Base-by-base conservation (phyloP, 108 stramenopile species). In the Skeletonema tropicum region DNA sequence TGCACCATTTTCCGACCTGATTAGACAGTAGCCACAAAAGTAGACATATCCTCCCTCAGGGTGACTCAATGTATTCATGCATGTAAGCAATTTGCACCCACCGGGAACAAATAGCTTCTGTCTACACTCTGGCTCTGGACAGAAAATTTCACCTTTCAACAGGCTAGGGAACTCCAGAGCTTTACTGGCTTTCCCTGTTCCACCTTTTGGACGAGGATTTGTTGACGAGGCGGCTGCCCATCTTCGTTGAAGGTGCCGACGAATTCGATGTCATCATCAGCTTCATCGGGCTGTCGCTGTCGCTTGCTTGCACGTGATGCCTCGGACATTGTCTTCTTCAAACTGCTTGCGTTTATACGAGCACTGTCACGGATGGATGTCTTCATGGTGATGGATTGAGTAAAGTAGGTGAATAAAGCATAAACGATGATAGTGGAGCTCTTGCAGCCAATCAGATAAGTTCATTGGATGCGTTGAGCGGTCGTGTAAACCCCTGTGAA, bases 401-500 rank as follows among this genome's bases (percentile, higher is more conserved):
- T 29, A n/a, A n/a, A 29, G 26, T 29, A 29, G 26, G 26, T 29
- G 26, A 29, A 29, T 29, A 29, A 2, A 1, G 2, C 26, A 29
- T 2, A 29, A 29, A 29, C 1, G 26, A 29, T 29, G 26, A 29
- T 29, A 29, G n/a, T 29, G 26, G 26, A 29, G 26, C 26, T n/a
- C n/a, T 46, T n/a, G 45, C 45, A 46, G 45, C 45, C 15, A n/a
- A 14, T n/a, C 13, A n/a, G 4, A 46, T 4, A 29, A 29, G 26
- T 0, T 6, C 35, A 35, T 35, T 35, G 35, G 35, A 35, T 35
- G 35, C 35, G 35, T 35, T 29, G 26, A 46, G 45, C 45, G 4
- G 45, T n/a, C 45, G 45, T 46, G n/a, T n/a, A n/a, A n/a, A n/a
- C n/a, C n/a, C 13, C 45, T 46, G 45, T 46, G 45, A 46, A 46